Evolutionary conservation across 495 filamentous ascomycete genomes (phyloP).

Genomic region (Glarea lozoyensis): DNA sequence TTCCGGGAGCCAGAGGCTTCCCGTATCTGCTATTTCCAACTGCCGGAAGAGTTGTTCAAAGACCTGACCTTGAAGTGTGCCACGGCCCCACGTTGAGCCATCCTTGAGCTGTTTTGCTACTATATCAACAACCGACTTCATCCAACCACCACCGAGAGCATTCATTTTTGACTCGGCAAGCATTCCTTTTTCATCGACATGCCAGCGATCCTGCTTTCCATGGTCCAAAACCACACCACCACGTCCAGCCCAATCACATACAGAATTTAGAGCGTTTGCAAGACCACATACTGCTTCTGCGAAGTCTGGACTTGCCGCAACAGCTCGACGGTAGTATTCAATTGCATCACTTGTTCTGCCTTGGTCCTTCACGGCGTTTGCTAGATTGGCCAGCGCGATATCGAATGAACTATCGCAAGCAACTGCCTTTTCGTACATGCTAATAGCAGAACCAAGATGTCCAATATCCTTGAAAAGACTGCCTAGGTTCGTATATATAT

Average conservation of each 20-base stretch:
- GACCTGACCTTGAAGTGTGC: slow-evolving; percentile 49
- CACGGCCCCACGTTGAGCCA: slow-evolving; percentile 79
- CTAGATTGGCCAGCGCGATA: slow-evolving; percentile 92
- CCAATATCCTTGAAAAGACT: slow-evolving; percentile 96
- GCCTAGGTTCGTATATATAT: slow-evolving; percentile 94
- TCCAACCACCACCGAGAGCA: slow-evolving; percentile 66
- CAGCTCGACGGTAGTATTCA: slow-evolving; percentile 80
- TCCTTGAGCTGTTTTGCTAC: slow-evolving; percentile 86
- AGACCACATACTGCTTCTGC: slow-evolving; percentile 95
- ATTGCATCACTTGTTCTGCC: slow-evolving; percentile 90
- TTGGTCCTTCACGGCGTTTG: slow-evolving; percentile 97
- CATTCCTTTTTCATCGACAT: slow-evolving; percentile 82
- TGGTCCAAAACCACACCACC: slow-evolving; percentile 69
- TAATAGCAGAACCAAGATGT: slow-evolving; percentile 81
- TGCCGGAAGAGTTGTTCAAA: slow-evolving; percentile 37
- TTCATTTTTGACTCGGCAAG: slow-evolving; percentile 61
- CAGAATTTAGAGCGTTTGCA: slow-evolving; percentile 92
- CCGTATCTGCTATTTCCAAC: slow-evolving; percentile 31
- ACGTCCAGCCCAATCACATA: slow-evolving; percentile 89
- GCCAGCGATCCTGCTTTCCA: slow-evolving; percentile 82
- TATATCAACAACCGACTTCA: slow-evolving; percentile 91
- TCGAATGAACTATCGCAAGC: slow-evolving; percentile 87
- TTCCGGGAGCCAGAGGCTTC: slow-evolving; percentile 25
- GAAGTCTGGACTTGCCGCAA: slow-evolving; percentile 87
- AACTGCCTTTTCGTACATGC: slow-evolving; percentile 96